Evolutionary conservation across 75 land plant genomes (phyloP).

Genomic region (Sequoia sempervirens): DNA sequence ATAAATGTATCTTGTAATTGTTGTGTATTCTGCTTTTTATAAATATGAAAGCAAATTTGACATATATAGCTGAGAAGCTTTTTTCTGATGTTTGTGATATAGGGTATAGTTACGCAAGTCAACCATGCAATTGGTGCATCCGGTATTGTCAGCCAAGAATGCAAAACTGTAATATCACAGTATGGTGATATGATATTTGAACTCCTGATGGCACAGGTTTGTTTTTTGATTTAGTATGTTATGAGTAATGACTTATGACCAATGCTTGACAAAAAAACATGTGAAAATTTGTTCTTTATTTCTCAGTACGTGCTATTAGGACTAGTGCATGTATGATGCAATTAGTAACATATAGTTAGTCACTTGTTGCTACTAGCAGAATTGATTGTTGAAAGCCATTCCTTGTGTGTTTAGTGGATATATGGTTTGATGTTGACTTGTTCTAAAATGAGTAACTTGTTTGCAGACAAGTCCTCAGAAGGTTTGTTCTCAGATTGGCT

Average conservation of each 20-base stretch:
- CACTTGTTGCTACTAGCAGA: background rate
- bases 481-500: constrained; percentile 32
- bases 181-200: constrained; percentile 55
- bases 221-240: background rate
- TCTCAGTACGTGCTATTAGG: background rate
- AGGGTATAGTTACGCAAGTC: constrained; percentile 50
- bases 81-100: constrained; percentile 7
- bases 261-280: background rate
- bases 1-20: background rate
- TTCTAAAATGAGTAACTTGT: background rate
- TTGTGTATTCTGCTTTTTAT: constrained; percentile 2
- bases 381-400: background rate
- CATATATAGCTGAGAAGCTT: constrained; percentile 4
- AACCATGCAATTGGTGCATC: constrained; percentile 61
- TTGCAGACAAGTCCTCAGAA: constrained; percentile 26
- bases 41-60: background rate
- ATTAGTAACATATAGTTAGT: background rate
- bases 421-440: background rate
- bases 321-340: background rate
- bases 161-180: constrained; percentile 42
- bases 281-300: background rate
- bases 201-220: constrained; percentile 43
- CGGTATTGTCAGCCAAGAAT: constrained; percentile 49
- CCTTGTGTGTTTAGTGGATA: background rate
- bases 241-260: background rate